Base-by-base conservation (phyloP, 306 rosid genomes). In the Prunus padus region DNA sequence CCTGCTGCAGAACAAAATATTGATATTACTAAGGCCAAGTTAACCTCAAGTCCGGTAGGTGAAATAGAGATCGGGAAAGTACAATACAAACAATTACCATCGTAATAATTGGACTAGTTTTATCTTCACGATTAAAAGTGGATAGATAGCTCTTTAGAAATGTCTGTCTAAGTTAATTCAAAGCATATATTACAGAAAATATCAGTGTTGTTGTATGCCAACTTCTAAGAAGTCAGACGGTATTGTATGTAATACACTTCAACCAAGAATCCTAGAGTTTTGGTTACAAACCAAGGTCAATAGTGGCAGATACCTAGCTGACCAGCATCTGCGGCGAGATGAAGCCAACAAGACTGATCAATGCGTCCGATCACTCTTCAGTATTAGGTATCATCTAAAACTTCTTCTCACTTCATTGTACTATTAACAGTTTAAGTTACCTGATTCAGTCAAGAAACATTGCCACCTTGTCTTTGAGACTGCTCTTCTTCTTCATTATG, bases 401-500 rank as follows among this genome's bases (percentile, higher is more conserved):
- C 42, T 7, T 37, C 11, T n/a, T 18, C 4, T 42, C 50, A 54
- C 28, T 9, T 42, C 3, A 3, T 20, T 16, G 56, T 31, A 55
- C 56, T 11, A 10, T 31, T 46, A 11, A 51, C 57, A 52, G 55
- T 47, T 70, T 40, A 30, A 15, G 67, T 78, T 76, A 78, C 77
- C 77, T 75, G 59, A 51, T 72, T 83, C 79, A 88, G 77, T 74
- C 89, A 72, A 88, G 92, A 80, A 87, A 79, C 82, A 82, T 79
- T 72, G 88, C 86, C 60, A 89, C 91, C 89, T 84, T 87, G 76
- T 83, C 90, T 84, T 84, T 88, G 75, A 84, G 86, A 73, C 90
- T 89, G 88, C 81, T 80, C 82, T 80, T 88, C 84, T 86, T 87
- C 86, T 91, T 89, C 51, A 37, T 62, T 67, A 80, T 12, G 57